These are phyloP conservation scores for Aspergillus texensis DNA, from an alignment of 2,329 filamentous ascomycete species.

Conservation along the genomic window DNA sequence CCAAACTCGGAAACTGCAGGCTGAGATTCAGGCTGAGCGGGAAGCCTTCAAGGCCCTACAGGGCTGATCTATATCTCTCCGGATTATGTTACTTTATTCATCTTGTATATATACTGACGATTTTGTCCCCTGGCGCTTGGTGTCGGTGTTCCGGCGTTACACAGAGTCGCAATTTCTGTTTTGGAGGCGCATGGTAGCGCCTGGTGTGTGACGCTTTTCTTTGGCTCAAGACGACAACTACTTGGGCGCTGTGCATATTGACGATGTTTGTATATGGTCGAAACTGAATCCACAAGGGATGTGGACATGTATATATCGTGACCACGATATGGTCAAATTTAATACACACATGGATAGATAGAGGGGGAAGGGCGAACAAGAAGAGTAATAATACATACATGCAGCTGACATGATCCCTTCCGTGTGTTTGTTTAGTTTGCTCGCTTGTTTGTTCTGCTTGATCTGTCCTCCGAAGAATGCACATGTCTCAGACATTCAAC, in stretches of 20 bases:
- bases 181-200: conserved; percentile 1
- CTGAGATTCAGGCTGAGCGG: conserved; percentile 65
- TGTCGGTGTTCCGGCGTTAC: conserved; percentile 11
- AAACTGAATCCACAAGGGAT: conserved; percentile 5
- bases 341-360: conserved; percentile 1
- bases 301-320: conserved; percentile 15
- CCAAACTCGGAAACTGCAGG: conserved; percentile 70
- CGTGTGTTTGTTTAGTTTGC: conserved; percentile 4
- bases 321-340: conserved; percentile 12
- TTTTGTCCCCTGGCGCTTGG: conserved; percentile 3
- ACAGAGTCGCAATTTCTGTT: not conserved
- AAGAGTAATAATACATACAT: not conserved
- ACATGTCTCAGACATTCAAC: not conserved
- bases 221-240: not conserved
- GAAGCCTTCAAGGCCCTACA: conserved; percentile 59
- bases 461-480: not conserved
- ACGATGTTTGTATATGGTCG: conserved; percentile 17
- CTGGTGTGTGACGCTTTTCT: conserved; percentile 9
- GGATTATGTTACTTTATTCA: not conserved
- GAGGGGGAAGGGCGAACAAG: not conserved
- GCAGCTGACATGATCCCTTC: not conserved
- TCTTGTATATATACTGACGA: conserved; percentile 5
- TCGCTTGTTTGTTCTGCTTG: not conserved
- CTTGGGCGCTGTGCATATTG: conserved; percentile 12
- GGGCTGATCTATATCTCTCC: conserved; percentile 17